A percentile compares a stretch with the other conserved stretches of the same genome.
Conservation (phyloP, 1,139 yeast genomes). For the Candida sanyaensis region DNA sequence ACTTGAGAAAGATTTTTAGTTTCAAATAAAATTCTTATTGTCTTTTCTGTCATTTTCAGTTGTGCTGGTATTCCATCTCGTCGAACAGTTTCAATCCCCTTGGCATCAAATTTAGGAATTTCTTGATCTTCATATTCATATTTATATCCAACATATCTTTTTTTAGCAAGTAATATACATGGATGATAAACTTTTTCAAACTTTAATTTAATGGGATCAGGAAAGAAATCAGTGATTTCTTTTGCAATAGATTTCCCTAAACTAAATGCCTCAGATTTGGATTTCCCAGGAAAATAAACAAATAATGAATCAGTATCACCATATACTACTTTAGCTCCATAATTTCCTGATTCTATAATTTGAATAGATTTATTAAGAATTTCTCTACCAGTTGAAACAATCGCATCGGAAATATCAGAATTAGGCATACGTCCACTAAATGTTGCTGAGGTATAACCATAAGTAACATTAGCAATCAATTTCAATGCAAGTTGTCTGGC, state of each 20-base stretch:
- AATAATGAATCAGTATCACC: conserved; percentile 96
- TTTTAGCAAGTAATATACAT: conserved; percentile 77
- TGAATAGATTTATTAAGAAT: conserved; percentile 71
- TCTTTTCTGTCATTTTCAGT: conserved; percentile 74
- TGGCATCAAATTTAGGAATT: conserved; percentile 81
- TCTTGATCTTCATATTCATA: conserved; percentile 60
- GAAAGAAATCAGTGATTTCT: conserved; percentile 64
- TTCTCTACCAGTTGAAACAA: conserved; percentile 89
- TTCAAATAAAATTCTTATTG: conserved; percentile 68
- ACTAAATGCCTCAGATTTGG: conserved; percentile 72
- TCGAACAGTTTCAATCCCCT: conserved; percentile 92
- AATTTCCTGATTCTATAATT: conserved; percentile 60
- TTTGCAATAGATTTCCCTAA: conserved; percentile 73
- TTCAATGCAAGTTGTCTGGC: conserved; percentile 86
- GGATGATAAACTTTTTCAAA: conserved; percentile 95
- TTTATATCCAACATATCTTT: conserved; percentile 84
- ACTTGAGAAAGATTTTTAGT: conserved; percentile 70
- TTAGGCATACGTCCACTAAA: conserved; percentile 98
- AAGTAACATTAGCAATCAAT: conserved; percentile 90
- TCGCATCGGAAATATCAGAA: conserved; percentile 91
- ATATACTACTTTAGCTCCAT: conserved; percentile 93
- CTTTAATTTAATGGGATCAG: conserved; percentile 78
- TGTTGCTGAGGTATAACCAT: conserved; percentile 93
- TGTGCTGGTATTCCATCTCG: conserved; percentile 95
- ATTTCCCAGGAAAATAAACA: conserved; percentile 84